Conservation (phyloP, 108 stramenopile genomes). For the Fistulifera solaris region DNA sequence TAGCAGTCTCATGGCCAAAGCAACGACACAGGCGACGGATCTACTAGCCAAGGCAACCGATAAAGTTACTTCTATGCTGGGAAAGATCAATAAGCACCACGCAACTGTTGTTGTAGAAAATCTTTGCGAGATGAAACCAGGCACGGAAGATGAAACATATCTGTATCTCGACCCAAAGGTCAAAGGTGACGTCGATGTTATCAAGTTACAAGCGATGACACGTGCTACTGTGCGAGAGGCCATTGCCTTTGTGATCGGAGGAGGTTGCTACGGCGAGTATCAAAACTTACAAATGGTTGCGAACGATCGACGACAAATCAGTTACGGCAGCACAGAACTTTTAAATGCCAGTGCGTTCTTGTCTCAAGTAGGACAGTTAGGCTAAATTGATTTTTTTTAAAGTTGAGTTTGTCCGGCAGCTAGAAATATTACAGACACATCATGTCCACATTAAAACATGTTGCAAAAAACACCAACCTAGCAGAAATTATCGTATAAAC, state of each 20-base stretch:
- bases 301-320: constrained; percentile 66
- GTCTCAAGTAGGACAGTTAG: constrained; percentile 65
- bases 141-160: constrained; percentile 91
- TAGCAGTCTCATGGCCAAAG: constrained; percentile 79
- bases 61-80: constrained; percentile 82
- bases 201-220: constrained; percentile 49
- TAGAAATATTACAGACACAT: no score
- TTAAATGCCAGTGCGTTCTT: constrained; percentile 73
- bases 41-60: constrained; percentile 90
- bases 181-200: constrained; percentile 77
- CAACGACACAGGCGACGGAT: constrained; percentile 84
- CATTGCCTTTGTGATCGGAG: constrained; percentile 93
- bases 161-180: constrained; percentile 92
- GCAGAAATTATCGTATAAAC: no score
- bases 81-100: constrained; percentile 79
- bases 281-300: constrained; percentile 92
- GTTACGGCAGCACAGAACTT: constrained; percentile 93
- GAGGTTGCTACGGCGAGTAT: constrained; percentile 96
- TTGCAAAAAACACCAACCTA: no score
- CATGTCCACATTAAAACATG: no score
- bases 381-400: constrained; percentile 10
- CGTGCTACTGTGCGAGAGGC: constrained; percentile 74
- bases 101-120: constrained; percentile 90
- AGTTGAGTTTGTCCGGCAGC: no score
- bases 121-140: constrained; percentile 80